Conservation (phyloP, 2,329 filamentous ascomycete species). For the Rachicladosporium sp. region DNA sequence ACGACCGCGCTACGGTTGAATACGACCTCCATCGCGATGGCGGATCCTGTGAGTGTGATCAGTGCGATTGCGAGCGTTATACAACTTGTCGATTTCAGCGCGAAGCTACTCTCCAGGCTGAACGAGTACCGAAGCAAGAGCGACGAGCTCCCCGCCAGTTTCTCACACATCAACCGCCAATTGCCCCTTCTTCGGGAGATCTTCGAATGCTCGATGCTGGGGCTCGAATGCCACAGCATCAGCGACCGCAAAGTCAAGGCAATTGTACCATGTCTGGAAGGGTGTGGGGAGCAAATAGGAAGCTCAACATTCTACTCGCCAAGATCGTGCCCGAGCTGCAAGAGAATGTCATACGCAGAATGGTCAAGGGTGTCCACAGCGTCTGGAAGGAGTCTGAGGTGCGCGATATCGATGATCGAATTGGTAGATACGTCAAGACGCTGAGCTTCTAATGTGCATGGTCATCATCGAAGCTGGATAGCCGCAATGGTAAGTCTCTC, state of each 20-base stretch:
- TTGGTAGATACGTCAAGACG: neutral
- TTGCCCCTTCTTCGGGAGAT: slow-evolving; percentile 1
- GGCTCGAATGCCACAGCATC: neutral
- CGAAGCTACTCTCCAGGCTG: slow-evolving; percentile 1
- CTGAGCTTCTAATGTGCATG: slow-evolving; percentile 4
- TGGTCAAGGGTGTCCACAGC: neutral
- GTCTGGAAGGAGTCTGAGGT: neutral
- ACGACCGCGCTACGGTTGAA: no score
- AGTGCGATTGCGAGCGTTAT: slow-evolving; percentile 2
- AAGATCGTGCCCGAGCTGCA: neutral
- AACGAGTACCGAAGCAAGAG: slow-evolving; percentile 4
- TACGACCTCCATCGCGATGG: slow-evolving; percentile 1
- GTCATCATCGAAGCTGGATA: slow-evolving; percentile 2
- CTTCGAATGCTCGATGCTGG: neutral
- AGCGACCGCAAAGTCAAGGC: neutral
- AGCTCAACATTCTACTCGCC: neutral
- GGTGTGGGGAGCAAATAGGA: slow-evolving; percentile 1
- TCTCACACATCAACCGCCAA: slow-evolving; percentile 1
- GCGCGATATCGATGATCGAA: neutral
- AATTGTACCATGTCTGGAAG: neutral
- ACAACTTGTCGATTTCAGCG: slow-evolving; percentile 4
- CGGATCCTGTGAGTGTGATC: neutral
- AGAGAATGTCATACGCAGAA: neutral
- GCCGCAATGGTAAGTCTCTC: neutral
- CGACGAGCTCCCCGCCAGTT: slow-evolving; percentile 1